These are phyloP conservation scores for Diplogelasinospora grovesii DNA, from an alignment of 495 filamentous ascomycete species.

Conservation along the genomic window DNA sequence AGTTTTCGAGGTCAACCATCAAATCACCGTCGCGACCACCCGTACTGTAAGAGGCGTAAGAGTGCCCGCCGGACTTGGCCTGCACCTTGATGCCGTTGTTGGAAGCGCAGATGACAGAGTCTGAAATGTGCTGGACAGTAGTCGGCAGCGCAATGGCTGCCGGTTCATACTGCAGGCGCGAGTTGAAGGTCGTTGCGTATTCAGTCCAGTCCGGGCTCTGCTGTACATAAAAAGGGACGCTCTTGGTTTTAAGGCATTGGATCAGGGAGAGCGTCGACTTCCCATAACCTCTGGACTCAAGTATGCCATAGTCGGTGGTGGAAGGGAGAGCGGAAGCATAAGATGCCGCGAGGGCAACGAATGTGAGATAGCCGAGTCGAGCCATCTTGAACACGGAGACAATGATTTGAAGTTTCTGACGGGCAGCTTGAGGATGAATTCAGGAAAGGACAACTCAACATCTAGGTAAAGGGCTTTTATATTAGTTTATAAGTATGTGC, in stretches of 20 bases:
- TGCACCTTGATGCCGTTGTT: constrained; percentile 48
- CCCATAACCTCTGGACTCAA: no score
- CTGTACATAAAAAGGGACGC: constrained; percentile 12
- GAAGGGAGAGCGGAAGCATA: no score
- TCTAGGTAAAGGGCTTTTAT: no score
- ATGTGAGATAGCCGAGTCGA: no score
- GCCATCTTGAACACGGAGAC: no score
- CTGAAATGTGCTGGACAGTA: constrained; percentile 41
- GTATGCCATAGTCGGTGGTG: no score
- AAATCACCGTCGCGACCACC: constrained; percentile 44
- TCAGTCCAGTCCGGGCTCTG: constrained; percentile 21
- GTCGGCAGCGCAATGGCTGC: constrained; percentile 49
- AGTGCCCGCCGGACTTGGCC: constrained; percentile 61
- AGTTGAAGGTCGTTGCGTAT: constrained; percentile 46
- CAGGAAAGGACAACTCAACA: no score
- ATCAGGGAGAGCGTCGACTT: no score
- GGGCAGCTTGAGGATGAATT: no score
- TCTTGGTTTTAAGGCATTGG: constrained; percentile 7
- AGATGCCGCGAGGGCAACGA: no score
- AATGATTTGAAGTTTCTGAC: no score
- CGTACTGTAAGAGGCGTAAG: constrained; percentile 53
- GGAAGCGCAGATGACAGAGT: constrained; percentile 44
- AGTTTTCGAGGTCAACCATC: constrained; percentile 44
- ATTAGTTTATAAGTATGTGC: no score
- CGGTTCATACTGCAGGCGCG: constrained; percentile 49